Evolutionary conservation across 768 basidiomycete species (phyloP).

Genomic region (Neoboletus subvelutipes): DNA sequence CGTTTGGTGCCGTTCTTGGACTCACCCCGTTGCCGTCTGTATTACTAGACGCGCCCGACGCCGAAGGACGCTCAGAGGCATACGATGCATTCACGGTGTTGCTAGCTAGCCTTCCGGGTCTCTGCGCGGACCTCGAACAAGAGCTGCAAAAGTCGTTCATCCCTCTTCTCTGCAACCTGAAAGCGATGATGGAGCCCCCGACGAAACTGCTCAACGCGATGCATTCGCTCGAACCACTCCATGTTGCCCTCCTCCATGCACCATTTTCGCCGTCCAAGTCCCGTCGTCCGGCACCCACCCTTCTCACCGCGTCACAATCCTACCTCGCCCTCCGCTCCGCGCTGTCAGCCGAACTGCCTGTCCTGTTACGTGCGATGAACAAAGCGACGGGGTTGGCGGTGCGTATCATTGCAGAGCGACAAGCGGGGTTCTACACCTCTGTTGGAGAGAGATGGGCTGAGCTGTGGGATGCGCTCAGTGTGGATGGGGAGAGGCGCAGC

Average conservation of each 20-base stretch:
- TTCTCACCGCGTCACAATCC: conserved; percentile 71
- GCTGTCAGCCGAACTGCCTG: conserved; percentile 68
- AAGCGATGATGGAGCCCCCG: conserved; percentile 61
- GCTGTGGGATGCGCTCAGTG: conserved; percentile 82
- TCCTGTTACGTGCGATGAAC: conserved; percentile 57
- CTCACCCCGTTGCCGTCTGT: conserved; percentile 41
- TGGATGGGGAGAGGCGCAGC: conserved; percentile 68
- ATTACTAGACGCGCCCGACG: conserved; percentile 14
- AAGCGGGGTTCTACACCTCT: conserved; percentile 58
- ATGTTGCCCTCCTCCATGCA: conserved; percentile 67
- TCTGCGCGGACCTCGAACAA: conserved; percentile 52
- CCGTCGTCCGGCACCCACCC: conserved; percentile 57
- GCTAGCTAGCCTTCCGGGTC: conserved; percentile 54
- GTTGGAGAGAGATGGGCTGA: conserved; percentile 68
- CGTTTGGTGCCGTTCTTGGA: conserved; percentile 69
- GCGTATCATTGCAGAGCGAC: conserved; percentile 51
- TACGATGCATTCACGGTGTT: conserved; percentile 69
- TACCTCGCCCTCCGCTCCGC: conserved; percentile 78
- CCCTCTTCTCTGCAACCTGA: conserved; percentile 54
- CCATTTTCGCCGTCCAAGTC: conserved; percentile 55
- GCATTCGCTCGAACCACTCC: conserved; percentile 71
- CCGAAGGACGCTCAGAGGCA: conserved; percentile 48
- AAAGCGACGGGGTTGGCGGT: conserved; percentile 57
- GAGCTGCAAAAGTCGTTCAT: conserved; percentile 55
- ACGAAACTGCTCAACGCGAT: conserved; percentile 67